Conservation (phyloP, 345 rosid species). For the Leavenworthia alabamica region DNA sequence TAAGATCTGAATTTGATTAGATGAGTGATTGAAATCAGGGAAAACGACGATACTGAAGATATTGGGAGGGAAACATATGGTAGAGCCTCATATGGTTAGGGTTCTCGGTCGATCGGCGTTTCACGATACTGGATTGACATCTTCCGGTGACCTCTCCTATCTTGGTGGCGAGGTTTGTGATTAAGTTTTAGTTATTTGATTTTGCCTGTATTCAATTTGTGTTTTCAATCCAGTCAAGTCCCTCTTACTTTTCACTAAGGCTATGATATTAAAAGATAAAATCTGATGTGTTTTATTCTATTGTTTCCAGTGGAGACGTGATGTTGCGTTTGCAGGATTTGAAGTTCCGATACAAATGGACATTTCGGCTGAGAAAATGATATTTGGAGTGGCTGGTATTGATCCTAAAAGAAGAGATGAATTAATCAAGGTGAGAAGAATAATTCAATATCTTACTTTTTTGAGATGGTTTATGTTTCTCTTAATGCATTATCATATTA, state of each 20-base stretch:
- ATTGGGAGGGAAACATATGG: conserved; percentile 96
- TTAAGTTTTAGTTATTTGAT: background rate
- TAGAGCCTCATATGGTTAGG: conserved; percentile 88
- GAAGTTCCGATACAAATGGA: conserved; percentile 98
- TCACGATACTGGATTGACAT: conserved; percentile 77
- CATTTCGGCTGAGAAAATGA: conserved; percentile 78
- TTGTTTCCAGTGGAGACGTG: conserved; percentile 80
- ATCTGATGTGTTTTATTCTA: background rate
- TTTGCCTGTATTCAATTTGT: background rate
- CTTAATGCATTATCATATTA: background rate
- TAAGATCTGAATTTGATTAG: background rate
- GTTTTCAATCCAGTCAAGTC: background rate
- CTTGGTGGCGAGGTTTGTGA: conserved; percentile 88
- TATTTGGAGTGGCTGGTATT: conserved; percentile 78
- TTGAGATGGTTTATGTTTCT: background rate
- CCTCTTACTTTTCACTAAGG: background rate
- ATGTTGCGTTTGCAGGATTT: conserved; percentile 94
- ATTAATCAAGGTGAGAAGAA: conserved; percentile 56
- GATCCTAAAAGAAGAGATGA: conserved; percentile 86
- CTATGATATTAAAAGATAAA: background rate
- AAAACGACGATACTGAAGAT: conserved; percentile 90
- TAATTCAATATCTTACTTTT: background rate
- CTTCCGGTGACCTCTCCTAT: conserved; percentile 88
- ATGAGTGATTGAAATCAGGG: conserved; percentile 31
- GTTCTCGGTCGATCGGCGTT: conserved; percentile 83